Evolutionary conservation across 1,139 yeast species (phyloP), one percentile per base, ranked within the genome.

Genomic region (Suhomyces chickasaworum): DNA sequence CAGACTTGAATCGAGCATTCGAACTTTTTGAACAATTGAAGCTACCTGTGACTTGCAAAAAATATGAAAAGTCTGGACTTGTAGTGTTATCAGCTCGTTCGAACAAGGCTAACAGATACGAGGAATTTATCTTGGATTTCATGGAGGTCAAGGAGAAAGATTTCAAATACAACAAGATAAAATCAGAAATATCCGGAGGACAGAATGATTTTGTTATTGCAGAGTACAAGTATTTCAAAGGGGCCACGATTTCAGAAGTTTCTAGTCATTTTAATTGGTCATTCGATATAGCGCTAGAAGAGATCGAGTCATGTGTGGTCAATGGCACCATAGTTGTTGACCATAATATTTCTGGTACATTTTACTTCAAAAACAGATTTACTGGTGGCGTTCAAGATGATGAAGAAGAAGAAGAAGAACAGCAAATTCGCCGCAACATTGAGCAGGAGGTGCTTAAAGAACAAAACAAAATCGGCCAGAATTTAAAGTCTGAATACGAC

Each of bases 201-300:
- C 53, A 52, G n/a, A 64, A 63, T 39, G 61, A 61, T n/a, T 64
- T 65, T 46, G 53, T 62, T 20, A 53, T 57, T 18, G 58, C 60
- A 18, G 60, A 60, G 25, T 63, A 53, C 38, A 49, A 53, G 15
- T 59, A 54, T 44, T 71, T 68, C 54, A 60, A 53, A 22, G 79
- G 79, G 1, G 61, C 56, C 40, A 68, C 76, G 1, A 60, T 71
- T 2, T 64, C 76, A 1, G 73, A 73, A 45, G 64, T 75, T 8
- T 66, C 75, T 6, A 67, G 61, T 39, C 54, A 63, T 32, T 70
- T 74, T 45, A 66, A 65, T 38, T 88, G 95, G 91, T 83, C 91
- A 15, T 73, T 84, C 37, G 79, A 81, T 27, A 82, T 89, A 15
- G 77, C 91, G 2, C 72, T 71, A 13, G 95, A 88, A 58, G 89